Evolutionary conservation across 495 filamentous ascomycete species (phyloP), one percentile per base, ranked within the genome.

Genomic region (Chaetomium fimeti): DNA sequence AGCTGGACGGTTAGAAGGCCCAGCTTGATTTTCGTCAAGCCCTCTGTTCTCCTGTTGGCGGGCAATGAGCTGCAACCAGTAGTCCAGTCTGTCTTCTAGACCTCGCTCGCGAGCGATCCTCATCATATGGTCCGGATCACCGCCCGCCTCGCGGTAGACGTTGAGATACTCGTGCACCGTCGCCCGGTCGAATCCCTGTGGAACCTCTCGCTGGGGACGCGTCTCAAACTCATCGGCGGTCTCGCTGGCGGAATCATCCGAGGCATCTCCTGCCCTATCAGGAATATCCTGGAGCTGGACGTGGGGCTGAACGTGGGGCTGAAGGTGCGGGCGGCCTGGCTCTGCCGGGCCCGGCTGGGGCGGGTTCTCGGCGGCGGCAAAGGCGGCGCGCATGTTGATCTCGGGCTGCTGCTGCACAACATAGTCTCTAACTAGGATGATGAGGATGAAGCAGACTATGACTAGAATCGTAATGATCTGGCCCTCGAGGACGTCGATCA

Each of bases 381-480:
- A 83, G 18, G 78, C 82, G 27, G 81, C 82, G 11, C 83, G 80
- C 80, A 84, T 82, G 66, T 85, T 84, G 69, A 89, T 79, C 64
- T 89, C 89, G 12, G 92, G 93, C 71, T 97, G 95, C 72, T 98
- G 94, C 70, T 98, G 93, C 7, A 98, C 92, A 45, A 99, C 94
- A 86, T 96, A 99, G 76, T 99, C 94, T 20, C 94, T 82, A 57
- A 99, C 97, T 20, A 99, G 77, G 67, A 99, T 97, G 47, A 99
- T 87, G 38, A 99, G 77, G 57, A 99, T 96, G 73, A 98, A 98
- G 53, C 87, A 89, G 57, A 93, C 81, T 8, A 99, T 93, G 38
- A 98, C 90, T 16, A 93, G 78, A 1, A 96, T 75, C 9, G 93
- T 97, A 64, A 99, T 95, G 45, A 98, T 82, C 69, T 94, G 92